Conservation (phyloP, 495 filamentous ascomycete species). For the Aspergillus ellipticus region DNA sequence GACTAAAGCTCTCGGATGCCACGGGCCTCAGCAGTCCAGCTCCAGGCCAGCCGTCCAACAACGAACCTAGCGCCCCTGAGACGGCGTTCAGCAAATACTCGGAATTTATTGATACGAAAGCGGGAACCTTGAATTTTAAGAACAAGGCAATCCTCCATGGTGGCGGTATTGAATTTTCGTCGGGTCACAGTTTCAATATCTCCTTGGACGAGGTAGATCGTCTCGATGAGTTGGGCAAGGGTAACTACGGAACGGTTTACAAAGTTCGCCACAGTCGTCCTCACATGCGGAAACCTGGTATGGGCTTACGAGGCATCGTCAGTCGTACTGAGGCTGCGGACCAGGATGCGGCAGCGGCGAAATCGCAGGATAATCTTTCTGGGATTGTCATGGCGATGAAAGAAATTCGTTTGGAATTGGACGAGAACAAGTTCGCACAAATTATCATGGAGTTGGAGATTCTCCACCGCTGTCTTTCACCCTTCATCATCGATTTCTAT, state of each 20-base stretch:
- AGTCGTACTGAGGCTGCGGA: slow-evolving; percentile 32
- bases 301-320: slow-evolving; percentile 65
- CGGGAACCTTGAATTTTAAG: slow-evolving; percentile 87
- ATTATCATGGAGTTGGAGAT: slow-evolving; percentile 99
- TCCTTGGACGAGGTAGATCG: slow-evolving; percentile 95
- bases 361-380: slow-evolving; percentile 41
- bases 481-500: slow-evolving; percentile 98
- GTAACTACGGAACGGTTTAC: slow-evolving; percentile 98
- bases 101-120: slow-evolving; percentile 85
- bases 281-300: slow-evolving; percentile 70
- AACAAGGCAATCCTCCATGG: slow-evolving; percentile 87
- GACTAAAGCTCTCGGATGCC: slow-evolving; percentile 51
- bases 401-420: slow-evolving; percentile 93
- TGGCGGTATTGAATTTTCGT: slow-evolving; percentile 86
- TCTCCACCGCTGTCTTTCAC: slow-evolving; percentile 89
- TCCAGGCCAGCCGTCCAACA: slow-evolving; percentile 14
- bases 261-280: slow-evolving; percentile 86
- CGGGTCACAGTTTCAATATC: slow-evolving; percentile 85
- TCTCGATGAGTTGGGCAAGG: slow-evolving; percentile 92
- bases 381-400: slow-evolving; percentile 98
- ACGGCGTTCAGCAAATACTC: slow-evolving; percentile 87
- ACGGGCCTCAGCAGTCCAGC: slow-evolving; percentile 29
- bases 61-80: slow-evolving; percentile 32
- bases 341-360: slow-evolving; percentile 12
- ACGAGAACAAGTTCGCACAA: slow-evolving; percentile 92